A percentile compares a stretch with the other conserved stretches of the same genome.
These are phyloP conservation scores for Martensiomyces pterosporus DNA, from an alignment of 192 early-diverging fungal genomes.

Conservation along the genomic window DNA sequence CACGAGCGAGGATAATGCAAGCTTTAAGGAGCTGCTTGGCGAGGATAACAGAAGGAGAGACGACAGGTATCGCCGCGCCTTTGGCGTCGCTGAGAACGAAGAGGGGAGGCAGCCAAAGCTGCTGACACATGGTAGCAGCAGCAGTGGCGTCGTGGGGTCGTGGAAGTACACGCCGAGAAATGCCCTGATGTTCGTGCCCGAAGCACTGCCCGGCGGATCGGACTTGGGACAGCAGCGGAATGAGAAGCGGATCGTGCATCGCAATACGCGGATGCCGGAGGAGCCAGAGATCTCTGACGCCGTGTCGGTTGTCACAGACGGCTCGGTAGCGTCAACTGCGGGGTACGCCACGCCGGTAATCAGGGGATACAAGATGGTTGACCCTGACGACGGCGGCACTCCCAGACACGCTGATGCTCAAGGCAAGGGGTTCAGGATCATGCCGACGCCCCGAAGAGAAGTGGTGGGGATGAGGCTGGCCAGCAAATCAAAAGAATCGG, in stretches of 20 bases:
- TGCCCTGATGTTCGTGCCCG: slow-evolving; percentile 19
- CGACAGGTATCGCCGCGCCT: too few relatives aligned
- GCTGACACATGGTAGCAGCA: background rate
- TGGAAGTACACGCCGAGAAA: slow-evolving; percentile 15
- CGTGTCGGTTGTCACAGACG: background rate
- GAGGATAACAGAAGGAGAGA: background rate
- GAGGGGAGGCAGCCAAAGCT: background rate
- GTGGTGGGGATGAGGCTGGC: slow-evolving; percentile 9
- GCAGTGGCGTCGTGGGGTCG: background rate
- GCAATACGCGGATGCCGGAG: slow-evolving; percentile 25
- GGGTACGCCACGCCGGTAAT: slow-evolving; percentile 26
- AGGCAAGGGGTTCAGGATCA: slow-evolving; percentile 16
- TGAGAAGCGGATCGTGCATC: slow-evolving; percentile 16
- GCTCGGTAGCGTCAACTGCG: slow-evolving; percentile 1
- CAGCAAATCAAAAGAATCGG: background rate
- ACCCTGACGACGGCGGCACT: background rate
- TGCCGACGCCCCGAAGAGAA: slow-evolving; percentile 18
- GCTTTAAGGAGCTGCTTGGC: slow-evolving; percentile 18
- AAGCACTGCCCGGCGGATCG: background rate
- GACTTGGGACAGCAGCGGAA: background rate
- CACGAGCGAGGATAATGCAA: slow-evolving; percentile 35
- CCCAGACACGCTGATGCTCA: background rate
- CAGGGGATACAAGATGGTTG: slow-evolving; percentile 31
- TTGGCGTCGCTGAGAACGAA: too few relatives aligned
- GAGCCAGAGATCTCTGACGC: background rate